Evolutionary conservation across 805 yeast species (phyloP), one percentile per base, ranked within the genome.

Genomic region (Debaryomyces maramus): DNA sequence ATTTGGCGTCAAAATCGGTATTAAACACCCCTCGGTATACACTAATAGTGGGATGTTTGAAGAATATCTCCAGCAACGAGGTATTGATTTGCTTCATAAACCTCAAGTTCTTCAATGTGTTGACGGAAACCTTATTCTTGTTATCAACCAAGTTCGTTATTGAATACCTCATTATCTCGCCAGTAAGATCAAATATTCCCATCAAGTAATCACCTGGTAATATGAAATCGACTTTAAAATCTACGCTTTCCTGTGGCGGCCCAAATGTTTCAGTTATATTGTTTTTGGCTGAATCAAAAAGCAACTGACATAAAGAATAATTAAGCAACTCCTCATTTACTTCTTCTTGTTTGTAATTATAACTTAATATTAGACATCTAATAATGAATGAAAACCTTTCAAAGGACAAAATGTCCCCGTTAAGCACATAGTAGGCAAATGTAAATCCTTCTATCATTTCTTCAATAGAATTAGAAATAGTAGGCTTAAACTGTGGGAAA

Each of bases 101-200:
- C 23, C 39, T 36, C 18, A 53, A 44, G 21, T 53, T 45, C 21
- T 28, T 21, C 33, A 47, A 32, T 5, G 41, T 41, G 8, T 40
- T 41, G 11, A 36, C 36, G 33, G 40, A 40, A 14, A 53, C 34
- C 4, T 45, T 42, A 15, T 48, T 45, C 11, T 39, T 13, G 22
- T 40, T 32, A 39, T 44, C 42, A 10, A 40, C 45, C 46, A 58
- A 43, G 36, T 63, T 53, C n/a, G 56, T 41, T 13, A 69, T 63
- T 9, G 69, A 58, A 38, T 58, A 63, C 21, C 71, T 43, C 73
- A 69, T 68, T 10, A 69, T 53, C 38, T 69, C 74, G 1, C 74
- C 74, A 0, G 73, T 65, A 34, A 65, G 41, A 42, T 69, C 74
- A 42, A 69, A 55, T n/a, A 67, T 36, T 1, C 74, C 74, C 54